Evolutionary conservation across 176 grass and related monocot genomes (phyloP), one percentile per base, ranked within the genome.

Genomic region (Juncus inflexus): DNA sequence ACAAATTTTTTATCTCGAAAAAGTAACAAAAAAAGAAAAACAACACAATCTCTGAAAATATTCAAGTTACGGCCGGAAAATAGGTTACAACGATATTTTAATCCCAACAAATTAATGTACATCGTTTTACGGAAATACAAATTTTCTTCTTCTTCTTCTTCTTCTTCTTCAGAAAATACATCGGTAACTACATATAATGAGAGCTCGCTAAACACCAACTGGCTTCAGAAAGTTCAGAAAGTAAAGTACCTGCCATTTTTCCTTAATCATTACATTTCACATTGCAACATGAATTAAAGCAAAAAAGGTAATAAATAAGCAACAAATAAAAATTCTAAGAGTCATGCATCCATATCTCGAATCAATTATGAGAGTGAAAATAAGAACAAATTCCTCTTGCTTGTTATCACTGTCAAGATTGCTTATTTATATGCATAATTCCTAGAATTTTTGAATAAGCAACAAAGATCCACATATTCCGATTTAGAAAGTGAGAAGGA

Each of bases 31-130:
- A 45, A 16, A 71, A 56, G 55, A 54, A 35, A 28, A 28, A 28
- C 19, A 60, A 71, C 68, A 71, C 42, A 71, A 71, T 60, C 68
- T 52, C 42, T n/a, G 68, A 71, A 68, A 71, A 56, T 55, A 71
- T 71, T 71, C 68, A 71, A 28, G 68, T 71, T 43, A 71, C 37
- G 35, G 39, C 68, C 53, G 54, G 43, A 71, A 52, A 71, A 71
- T 71, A 71, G 52, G 14, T 71, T 71, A 71, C 68, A 71, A 71
- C 55, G 35, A 43, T 59, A 70, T 47, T 47, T 47, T 6, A 45
- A 42, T 12, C 54, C 68, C 66, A 69, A 69, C 66, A 71, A 71
- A 52, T 71, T 71, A 71, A 71, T 71, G 54, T 71, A 71, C 68
- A 71, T 71, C 43, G 68, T 71, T 71, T 71, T 55, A 71, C 58